Evolutionary conservation across 495 filamentous ascomycete genomes (phyloP).

Genomic region (Penicillium angulare): DNA sequence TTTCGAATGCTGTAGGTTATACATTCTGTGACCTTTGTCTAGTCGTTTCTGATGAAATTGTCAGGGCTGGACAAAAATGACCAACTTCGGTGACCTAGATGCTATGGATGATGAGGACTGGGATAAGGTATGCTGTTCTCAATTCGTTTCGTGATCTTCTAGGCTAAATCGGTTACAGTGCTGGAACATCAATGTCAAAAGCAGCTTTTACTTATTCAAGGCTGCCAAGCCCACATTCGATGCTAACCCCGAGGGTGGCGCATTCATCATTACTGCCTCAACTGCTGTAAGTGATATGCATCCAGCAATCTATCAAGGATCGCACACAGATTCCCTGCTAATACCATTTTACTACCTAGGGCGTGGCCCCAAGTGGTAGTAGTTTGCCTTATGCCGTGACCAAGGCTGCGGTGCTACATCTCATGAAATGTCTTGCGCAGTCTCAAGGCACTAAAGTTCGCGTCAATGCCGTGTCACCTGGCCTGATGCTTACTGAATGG

Average conservation of each 20-base stretch:
- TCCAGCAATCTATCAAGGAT: neutral
- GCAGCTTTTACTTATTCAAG: constrained; percentile 59
- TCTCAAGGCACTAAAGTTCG: constrained; percentile 64
- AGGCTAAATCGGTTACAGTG: constrained; percentile 40
- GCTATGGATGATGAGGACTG: constrained; percentile 64
- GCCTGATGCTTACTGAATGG: constrained; percentile 72
- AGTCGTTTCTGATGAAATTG: neutral
- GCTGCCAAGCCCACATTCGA: constrained; percentile 65
- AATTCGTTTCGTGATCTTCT: neutral
- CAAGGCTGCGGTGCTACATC: constrained; percentile 67
- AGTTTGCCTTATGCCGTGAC: constrained; percentile 66
- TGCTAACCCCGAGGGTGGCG: constrained; percentile 65
- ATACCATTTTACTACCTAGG: constrained; percentile 28
- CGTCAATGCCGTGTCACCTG: constrained; percentile 66
- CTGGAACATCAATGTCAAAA: constrained; percentile 70
- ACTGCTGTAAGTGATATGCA: constrained; percentile 46
- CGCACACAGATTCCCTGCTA: neutral
- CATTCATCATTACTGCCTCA: constrained; percentile 66
- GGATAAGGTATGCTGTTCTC: constrained; percentile 53
- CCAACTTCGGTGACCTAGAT: constrained; percentile 61
- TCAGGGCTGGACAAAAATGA: constrained; percentile 67
- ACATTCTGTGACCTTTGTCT: neutral
- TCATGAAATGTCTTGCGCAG: constrained; percentile 70
- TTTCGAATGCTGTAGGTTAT: constrained; percentile 65
- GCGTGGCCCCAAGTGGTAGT: constrained; percentile 48